Base-by-base conservation (phyloP, 805 yeast genomes). In the Brettanomyces nanus region DNA sequence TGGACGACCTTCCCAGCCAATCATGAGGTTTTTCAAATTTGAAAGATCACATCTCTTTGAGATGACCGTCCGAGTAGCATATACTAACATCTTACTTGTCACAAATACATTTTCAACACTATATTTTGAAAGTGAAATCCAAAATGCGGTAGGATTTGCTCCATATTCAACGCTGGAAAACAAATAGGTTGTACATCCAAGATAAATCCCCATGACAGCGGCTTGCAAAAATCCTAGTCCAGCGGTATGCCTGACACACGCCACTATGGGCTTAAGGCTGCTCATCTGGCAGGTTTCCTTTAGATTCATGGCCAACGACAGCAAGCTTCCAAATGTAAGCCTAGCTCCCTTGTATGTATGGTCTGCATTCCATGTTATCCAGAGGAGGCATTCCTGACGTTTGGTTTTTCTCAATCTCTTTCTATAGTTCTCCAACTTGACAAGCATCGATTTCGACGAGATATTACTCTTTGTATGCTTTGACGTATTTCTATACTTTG, bases 221-320 rank as follows among this genome's bases (percentile, higher is more conserved):
- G 95, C 72, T 56, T 86, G 90, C 20, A 92, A 62, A 54, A 92
- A 89, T 0, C 99, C 99, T 20, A 90, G 58, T 0, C 97, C 97
- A 2, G 72, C 61, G 2, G 85, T 75, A 47, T 89, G 90, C 31
- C 94, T 75, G 6, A 85, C 94, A 57, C 95, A 79, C 0, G 95
- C 95, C 30, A 90, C 68, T 5, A 92, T 66, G 0, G 96, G 80
- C 29, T 76, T 73, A 25, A 73, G 69, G 28, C 83, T 72, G 11
- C 80, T 70, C 61, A 92, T 67, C 43, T 85, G 90, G 52, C 95
- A 85, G 0, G 97, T 90, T 54, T 90, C 97, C 49, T 92, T 90
- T 52, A 86, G 71, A 17, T 85, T 83, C 51, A 89, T 86, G 59
- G 97, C 87, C 57, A 85, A 72, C 2, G 85, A 80, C 47, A 89